Conservation (phyloP, 2,329 filamentous ascomycete species). For the Colletotrichum paranaense region DNA sequence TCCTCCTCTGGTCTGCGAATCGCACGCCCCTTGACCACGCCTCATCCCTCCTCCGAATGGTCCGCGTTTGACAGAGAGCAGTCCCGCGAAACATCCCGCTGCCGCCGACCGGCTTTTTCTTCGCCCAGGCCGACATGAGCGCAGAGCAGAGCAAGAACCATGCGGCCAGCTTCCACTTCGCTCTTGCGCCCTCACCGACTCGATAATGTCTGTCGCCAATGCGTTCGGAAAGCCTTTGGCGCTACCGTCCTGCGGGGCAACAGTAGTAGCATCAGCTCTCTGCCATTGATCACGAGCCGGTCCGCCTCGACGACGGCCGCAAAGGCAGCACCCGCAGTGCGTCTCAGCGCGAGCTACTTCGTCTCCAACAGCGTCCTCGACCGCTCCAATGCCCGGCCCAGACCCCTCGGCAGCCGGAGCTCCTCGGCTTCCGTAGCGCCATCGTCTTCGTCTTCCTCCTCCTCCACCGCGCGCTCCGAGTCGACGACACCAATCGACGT, state of each 20-base stretch:
- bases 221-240: conserved; percentile 18
- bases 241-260: neutral
- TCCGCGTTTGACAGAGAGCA: neutral
- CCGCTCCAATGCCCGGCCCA: conserved; percentile 8
- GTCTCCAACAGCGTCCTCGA: conserved; percentile 35
- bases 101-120: neutral
- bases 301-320: conserved; percentile 26
- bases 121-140: conserved; percentile 28
- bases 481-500: conserved; percentile 18
- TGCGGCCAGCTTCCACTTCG: conserved; percentile 34
- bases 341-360: conserved; percentile 37
- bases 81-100: conserved; percentile 6
- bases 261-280: neutral
- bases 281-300: conserved; percentile 13
- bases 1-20: neutral
- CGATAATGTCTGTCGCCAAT: conserved; percentile 34
- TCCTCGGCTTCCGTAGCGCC: conserved; percentile 27
- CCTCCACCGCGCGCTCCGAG: conserved; percentile 5
- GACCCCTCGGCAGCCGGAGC: conserved; percentile 17
- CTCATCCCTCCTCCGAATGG: neutral
- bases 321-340: conserved; percentile 29
- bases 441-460: conserved; percentile 11
- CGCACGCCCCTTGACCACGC: neutral
- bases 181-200: conserved; percentile 30
- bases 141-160: conserved; percentile 34